Base-by-base conservation (phyloP, 352 stramenopile species). In the Globisporangium irregulare region DNA sequence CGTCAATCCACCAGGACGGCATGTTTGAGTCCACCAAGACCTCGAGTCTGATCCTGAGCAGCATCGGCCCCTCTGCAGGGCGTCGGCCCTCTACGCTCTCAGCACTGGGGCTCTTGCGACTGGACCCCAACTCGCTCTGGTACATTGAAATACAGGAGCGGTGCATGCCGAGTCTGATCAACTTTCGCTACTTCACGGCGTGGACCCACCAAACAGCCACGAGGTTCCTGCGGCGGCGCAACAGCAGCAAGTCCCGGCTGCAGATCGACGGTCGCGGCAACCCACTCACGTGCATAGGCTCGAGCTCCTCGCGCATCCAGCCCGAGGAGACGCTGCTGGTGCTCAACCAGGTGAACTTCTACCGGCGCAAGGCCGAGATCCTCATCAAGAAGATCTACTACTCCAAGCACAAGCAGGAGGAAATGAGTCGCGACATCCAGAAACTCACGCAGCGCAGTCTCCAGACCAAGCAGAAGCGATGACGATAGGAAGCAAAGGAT, bases 341-440 rank as follows among this genome's bases (percentile, higher is more conserved):
- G 10, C 73, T 90, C 34, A 81, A 85, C 36, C 81, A 91, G 10
- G 76, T 91, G 10, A 77, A 85, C 34, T 91, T 90, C 62, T 91
- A 89, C 67, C 75, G 74, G 25, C 77, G 81, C 24, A 84, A 87
- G 59, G 83, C 83, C 1, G 81, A 82, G 24, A 69, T 84, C 18
- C 73, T 91, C 15, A 84, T 91, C 64, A 84, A 89, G 32, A 87
- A 90, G 56, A 91, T 91, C 76, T 76, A 75, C 25, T 67, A 78
- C 20, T 83, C 75, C 34, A 86, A 82, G 64, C 74, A 73, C 46
- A 91, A 91, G 50, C 76, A 91, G 67, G 76, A 89, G 24, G 79
- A 87, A 48, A 84, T 90, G 78, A 82, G 81, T 59, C 76, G 77
- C 1, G 81, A 90, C 14, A 90, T 91, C 69, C 81, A 90, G 62